Evolutionary conservation across 345 rosid genomes (phyloP), one percentile per base, ranked within the genome.

Genomic region (Angophora floribunda): DNA sequence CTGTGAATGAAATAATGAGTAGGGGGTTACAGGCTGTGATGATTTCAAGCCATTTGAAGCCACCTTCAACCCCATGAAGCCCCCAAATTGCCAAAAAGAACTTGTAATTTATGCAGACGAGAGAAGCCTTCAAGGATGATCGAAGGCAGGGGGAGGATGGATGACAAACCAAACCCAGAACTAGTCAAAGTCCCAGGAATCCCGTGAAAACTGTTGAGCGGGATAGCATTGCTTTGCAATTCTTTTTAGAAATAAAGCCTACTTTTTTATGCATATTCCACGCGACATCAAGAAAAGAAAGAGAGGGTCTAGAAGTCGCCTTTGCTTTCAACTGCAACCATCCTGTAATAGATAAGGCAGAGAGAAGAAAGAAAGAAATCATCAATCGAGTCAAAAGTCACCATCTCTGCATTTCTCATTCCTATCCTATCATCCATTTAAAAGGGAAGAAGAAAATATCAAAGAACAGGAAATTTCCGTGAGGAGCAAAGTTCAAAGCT

Each of bases 61-160:
- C 86, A 90, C 87, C 85, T 89, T 88, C 52, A 92, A 47, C 50
- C 86, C 91, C 93, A 93, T 92, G 87, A 79, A 75, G 84, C 84
- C 84, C 44, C 45, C 61, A 52, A 67, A 70, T 86, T 52, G 85
- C 87, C 50, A 30, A 24, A 67, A 85, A 30, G 59, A 52, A 30
- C 17, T 85, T 17, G 28, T 28, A 85, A 51, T 24, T 52, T 52
- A 52, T 41, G 51, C 44, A 86, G 45, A 55, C 59, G 55, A 79
- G 49, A 36, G 61, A 79, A 88, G 59, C 85, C 36, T 51, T 85
- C 15, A 52, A 51, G 49, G 86, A 45, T 75, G 52, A 63, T 51
- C 41, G 47, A 75, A 87, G 80, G 85, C 4, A 44, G 11, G 75
- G 11, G 75, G 51, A 86, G 57, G 15, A 52, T 22, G 49, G 85